Evolutionary conservation across 2,329 filamentous ascomycete genomes (phyloP), one percentile per base, ranked within the genome.

Genomic region (Chalaropsis ovoidea): DNA sequence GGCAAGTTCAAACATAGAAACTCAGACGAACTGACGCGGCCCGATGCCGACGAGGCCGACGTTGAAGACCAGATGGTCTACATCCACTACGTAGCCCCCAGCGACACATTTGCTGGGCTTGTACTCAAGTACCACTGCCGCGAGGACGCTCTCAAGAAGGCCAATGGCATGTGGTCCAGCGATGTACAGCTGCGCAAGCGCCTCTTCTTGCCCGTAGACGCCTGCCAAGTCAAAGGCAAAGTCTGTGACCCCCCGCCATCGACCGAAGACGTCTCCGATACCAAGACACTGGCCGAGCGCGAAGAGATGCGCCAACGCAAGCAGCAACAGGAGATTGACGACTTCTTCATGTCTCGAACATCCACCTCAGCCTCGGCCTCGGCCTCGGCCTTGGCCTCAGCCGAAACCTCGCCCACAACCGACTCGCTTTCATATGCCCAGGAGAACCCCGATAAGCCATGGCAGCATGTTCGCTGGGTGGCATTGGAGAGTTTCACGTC

Each of bases 151-250:
- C 86, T 99, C 69, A 83, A 90, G 67, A 94, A 89, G 73, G 86
- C 90, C 47, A 99, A 99, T 73, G 85, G 94, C 11, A 85, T 99
- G 72, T 99, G 94, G 94, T 90, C 91, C 6, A 90, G 91, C 69
- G 94, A 97, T 73, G 87, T 97, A 43, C 93, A 96, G 73, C 84
- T 86, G 61, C 86, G 92, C 67, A 89, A 89, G 71, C 86, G 84
- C 69, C 81, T 99, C 17, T 81, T 92, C 8, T 78, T 99, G 63
- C 94, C 94, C 0, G 90, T 97, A 3, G 92, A 96, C 74, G 88
- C 90, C 49, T 97, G 93, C 74, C 86, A 88, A 52, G 80, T 92
- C 52, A 94, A 91, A 72, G 91, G 93, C 39, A 82, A 85, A 62
- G 82, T 82, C 17, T 86, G 83, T 71, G 80, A 83, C n/a, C 74